Conservation (phyloP, 1,284 basidiomycete species). For the Ceratobasidium sp. region DNA sequence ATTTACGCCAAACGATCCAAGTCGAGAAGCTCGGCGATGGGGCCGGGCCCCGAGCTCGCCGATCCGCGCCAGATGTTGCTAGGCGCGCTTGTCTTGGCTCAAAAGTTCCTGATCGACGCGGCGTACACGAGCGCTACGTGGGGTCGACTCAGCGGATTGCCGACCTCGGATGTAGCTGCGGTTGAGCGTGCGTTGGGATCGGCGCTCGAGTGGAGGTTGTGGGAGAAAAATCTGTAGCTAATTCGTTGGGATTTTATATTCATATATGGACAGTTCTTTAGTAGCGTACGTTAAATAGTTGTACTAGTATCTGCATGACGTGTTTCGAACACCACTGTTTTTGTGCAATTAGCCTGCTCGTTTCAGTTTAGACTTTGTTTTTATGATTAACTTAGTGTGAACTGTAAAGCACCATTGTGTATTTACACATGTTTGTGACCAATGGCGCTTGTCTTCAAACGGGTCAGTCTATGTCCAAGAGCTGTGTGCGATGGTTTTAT, state of each 20-base stretch:
- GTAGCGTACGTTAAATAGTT: conserved; percentile 2
- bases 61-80: conserved; percentile 35
- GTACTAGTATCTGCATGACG: conserved; percentile 28
- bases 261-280: conserved; percentile 15
- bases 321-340: background rate
- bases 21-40: conserved; percentile 2
- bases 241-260: background rate
- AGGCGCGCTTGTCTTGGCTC: conserved; percentile 23
- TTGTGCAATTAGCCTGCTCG: background rate
- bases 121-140: conserved; percentile 34
- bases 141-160: conserved; percentile 25
- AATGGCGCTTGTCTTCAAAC: too few relatives aligned
- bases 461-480: too few relatives aligned
- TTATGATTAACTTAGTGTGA: background rate
- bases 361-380: background rate
- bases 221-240: conserved; percentile 23
- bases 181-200: conserved; percentile 28
- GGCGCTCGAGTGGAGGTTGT: conserved; percentile 24
- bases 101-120: conserved; percentile 34
- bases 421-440: background rate
- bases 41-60: conserved; percentile 8
- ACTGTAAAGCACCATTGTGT: background rate
- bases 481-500: too few relatives aligned
- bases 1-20: background rate
- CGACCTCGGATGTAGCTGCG: conserved; percentile 20